These are phyloP conservation scores for Penicillium dipodomyicola DNA, from an alignment of 495 filamentous ascomycete species.

Conservation along the genomic window DNA sequence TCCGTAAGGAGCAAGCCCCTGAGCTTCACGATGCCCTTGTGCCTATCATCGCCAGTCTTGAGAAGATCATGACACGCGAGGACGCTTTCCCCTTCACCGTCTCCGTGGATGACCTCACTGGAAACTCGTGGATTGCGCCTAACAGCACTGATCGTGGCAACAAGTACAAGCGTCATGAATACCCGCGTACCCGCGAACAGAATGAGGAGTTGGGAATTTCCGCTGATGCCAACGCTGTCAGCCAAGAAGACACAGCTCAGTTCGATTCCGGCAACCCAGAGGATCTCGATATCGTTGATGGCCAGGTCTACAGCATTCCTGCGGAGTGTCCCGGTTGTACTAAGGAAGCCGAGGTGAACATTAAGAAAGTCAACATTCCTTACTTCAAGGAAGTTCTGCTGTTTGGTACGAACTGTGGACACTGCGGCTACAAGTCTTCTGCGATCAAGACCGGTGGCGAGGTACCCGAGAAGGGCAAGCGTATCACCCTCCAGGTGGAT, in stretches of 20 bases:
- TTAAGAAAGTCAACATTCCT: constrained; percentile 90
- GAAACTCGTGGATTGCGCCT: constrained; percentile 97
- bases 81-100: constrained; percentile 83
- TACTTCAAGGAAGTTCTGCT: constrained; percentile 94
- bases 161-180: constrained; percentile 82
- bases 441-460: constrained; percentile 80
- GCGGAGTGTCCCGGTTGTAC: constrained; percentile 87
- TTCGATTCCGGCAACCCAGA: constrained; percentile 35
- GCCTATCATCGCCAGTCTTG: constrained; percentile 64
- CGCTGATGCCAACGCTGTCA: constrained; percentile 35
- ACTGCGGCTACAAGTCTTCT: constrained; percentile 87
- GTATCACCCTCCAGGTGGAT: constrained; percentile 74
- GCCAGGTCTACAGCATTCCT: constrained; percentile 86
- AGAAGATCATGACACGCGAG: constrained; percentile 68
- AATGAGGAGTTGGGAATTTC: constrained; percentile 76
- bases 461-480: constrained; percentile 81
- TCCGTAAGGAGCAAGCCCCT: constrained; percentile 67
- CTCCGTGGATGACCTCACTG: constrained; percentile 81
- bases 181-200: constrained; percentile 75
- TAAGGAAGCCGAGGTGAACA: constrained; percentile 58
- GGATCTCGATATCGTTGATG: constrained; percentile 77
- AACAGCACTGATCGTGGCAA: constrained; percentile 63
- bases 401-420: constrained; percentile 81
- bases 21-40: constrained; percentile 75
- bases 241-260: constrained; percentile 24